Evolutionary conservation across 2,329 filamentous ascomycete genomes (phyloP).

Genomic region (Lasiodiplodia sp.): DNA sequence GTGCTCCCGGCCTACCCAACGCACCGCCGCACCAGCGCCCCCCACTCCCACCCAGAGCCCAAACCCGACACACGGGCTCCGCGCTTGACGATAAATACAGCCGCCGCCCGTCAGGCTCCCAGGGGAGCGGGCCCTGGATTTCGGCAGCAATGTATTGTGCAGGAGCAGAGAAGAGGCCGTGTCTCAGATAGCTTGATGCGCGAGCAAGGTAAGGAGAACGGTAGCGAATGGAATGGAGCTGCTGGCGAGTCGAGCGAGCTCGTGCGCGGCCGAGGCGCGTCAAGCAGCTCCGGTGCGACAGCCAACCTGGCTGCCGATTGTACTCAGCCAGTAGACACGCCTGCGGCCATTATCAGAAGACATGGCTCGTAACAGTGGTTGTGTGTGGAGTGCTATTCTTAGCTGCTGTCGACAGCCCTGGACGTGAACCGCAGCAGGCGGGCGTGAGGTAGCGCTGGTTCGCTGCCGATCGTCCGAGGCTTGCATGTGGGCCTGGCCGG

Average conservation of each 20-base stretch:
- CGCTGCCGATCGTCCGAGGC: constrained; percentile 24
- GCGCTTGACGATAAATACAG: background rate
- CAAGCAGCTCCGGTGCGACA: background rate
- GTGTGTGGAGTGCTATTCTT: constrained; percentile 13
- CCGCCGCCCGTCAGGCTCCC: constrained; percentile 6
- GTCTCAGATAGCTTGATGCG: constrained; percentile 11
- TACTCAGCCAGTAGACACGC: background rate
- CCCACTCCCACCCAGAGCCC: background rate
- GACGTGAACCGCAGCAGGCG: background rate
- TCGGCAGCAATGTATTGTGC: constrained; percentile 4
- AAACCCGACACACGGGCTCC: background rate
- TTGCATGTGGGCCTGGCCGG: constrained; percentile 20
- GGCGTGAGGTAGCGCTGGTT: background rate
- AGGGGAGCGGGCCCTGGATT: background rate
- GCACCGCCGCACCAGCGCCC: background rate
- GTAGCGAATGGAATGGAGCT: background rate
- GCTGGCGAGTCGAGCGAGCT: background rate
- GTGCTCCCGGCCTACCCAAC: background rate
- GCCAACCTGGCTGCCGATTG: background rate
- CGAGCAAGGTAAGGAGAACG: constrained; percentile 9
- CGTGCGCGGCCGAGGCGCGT: constrained; percentile 1
- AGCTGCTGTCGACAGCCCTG: background rate
- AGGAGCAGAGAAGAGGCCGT: background rate
- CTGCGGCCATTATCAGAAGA: background rate
- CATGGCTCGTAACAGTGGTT: background rate